These are phyloP conservation scores for Alternaria tenuissima DNA, from an alignment of 2,329 filamentous ascomycete species.

Conservation along the genomic window DNA sequence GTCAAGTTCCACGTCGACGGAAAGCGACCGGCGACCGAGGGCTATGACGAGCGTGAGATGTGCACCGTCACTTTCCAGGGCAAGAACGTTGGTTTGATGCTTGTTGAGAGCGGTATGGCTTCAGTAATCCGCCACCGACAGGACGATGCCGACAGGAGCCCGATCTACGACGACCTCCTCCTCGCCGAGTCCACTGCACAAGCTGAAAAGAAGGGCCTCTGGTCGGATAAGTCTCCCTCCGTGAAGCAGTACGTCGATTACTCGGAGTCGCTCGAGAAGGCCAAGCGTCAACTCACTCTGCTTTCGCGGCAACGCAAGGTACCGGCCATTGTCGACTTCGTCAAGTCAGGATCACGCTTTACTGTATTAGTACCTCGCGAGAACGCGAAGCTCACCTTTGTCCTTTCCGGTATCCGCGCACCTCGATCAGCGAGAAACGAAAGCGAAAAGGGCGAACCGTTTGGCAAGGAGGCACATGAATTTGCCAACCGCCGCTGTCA, in stretches of 20 bases:
- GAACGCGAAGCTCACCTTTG: constrained; percentile 92
- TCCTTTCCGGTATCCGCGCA: constrained; percentile 90
- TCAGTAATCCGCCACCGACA: constrained; percentile 94
- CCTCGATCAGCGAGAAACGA: constrained; percentile 84
- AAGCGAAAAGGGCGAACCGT: constrained; percentile 86
- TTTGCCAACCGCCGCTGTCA: constrained; percentile 87
- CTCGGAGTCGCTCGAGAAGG: constrained; percentile 91
- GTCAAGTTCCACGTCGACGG: constrained; percentile 90
- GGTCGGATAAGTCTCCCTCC: constrained; percentile 88
- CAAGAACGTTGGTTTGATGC: constrained; percentile 82
- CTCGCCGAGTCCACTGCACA: constrained; percentile 83
- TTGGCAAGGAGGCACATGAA: constrained; percentile 92
- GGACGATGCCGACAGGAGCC: constrained; percentile 91
- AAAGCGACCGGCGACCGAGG: constrained; percentile 86
- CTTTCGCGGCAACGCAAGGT: constrained; percentile 92
- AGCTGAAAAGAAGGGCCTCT: constrained; percentile 90
- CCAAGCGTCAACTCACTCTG: constrained; percentile 89
- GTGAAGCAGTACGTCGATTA: constrained; percentile 85
- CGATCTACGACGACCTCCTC: constrained; percentile 90
- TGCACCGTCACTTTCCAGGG: constrained; percentile 83
- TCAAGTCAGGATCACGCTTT: constrained; percentile 96
- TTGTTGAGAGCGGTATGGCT: constrained; percentile 93
- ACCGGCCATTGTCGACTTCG: constrained; percentile 93
- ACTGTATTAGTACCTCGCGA: constrained; percentile 91
- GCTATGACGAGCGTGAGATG: constrained; percentile 93